Conservation (phyloP, 306 rosid species). For the Cicer yamashitae region DNA sequence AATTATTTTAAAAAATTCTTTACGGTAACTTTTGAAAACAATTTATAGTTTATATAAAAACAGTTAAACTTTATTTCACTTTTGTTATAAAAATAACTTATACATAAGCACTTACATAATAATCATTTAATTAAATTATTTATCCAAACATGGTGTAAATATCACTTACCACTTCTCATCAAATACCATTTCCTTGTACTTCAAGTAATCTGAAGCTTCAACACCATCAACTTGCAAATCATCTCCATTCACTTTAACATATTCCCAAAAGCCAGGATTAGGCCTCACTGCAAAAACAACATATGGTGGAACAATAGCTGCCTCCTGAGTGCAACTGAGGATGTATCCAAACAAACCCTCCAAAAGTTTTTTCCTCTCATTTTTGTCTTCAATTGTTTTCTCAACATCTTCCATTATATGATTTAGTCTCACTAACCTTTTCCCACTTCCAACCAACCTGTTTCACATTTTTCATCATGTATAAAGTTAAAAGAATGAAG, state of each 20-base stretch:
- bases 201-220: constrained; percentile 72
- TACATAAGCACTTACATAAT: too few relatives aligned
- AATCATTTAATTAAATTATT: too few relatives aligned
- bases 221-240: constrained; percentile 75
- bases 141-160: too few relatives aligned
- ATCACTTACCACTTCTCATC: constrained; percentile 48
- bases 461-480: constrained; percentile 34
- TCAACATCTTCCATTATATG: constrained; percentile 76
- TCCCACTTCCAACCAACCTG: constrained; percentile 55
- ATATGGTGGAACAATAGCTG: constrained; percentile 79
- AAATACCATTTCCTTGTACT: constrained; percentile 64
- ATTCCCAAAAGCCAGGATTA: constrained; percentile 92
- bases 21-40: too few relatives aligned
- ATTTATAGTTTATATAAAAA: too few relatives aligned
- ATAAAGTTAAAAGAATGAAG: constrained; percentile 11
- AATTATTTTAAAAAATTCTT: too few relatives aligned
- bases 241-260: constrained; percentile 66
- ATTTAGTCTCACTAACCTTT: constrained; percentile 62
- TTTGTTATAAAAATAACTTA: too few relatives aligned
- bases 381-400: constrained; percentile 59
- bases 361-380: constrained; percentile 67
- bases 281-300: constrained; percentile 90
- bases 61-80: too few relatives aligned
- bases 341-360: constrained; percentile 81
- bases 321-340: constrained; percentile 83